Evolutionary conservation across 768 basidiomycete genomes (phyloP), one percentile per base, ranked within the genome.

Genomic region (Tulasnella sp.): DNA sequence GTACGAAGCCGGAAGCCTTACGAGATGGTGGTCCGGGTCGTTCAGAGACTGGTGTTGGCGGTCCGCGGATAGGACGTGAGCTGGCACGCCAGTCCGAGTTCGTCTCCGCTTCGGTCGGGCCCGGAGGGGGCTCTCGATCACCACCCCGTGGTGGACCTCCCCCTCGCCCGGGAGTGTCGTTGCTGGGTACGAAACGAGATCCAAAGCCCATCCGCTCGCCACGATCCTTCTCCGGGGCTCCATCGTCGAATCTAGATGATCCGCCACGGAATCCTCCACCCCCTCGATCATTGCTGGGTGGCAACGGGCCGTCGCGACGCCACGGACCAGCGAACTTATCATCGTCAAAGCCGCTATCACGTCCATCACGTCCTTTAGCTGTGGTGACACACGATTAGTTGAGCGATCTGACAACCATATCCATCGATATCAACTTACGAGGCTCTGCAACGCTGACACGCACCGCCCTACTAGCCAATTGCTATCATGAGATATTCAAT

Each of bases 371-470:
- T 68, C 90, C 88, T 70, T 91, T 93, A 49, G 88, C 91, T 93
- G 66, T 38, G n/a, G n/a, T n/a, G 53, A 54, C 11, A 48, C 38
- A 26, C 34, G 48, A 24, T 56, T 7, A 51, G 21, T 19, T 60
- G 11, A 21, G 11, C 56, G n/a, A n/a, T n/a, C n/a, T n/a, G n/a
- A n/a, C n/a, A n/a, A n/a, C n/a, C n/a, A n/a, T 51, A 49, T 66
- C 61, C 66, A 64, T 52, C 59, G 32, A 43, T 44, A 23, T 45
- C 42, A 23, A 81, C 89, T 77, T 70, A 95, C 92, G 90, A 65
- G 94, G 86, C 69, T 98, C 96, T 8, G 96, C 96, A 49, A 99
- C 96, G 70, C 86, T 92, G 61, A 97, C 84, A 61, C 96, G 81
- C 63, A 99, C 76, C 19, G 78, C 81, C 61, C 96, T 80, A 23